Percentiles rank a stretch among this genome's conserved stretches.
Evolutionary conservation across 495 filamentous ascomycete genomes (phyloP).

Genomic region (Daldinia bambusicola): DNA sequence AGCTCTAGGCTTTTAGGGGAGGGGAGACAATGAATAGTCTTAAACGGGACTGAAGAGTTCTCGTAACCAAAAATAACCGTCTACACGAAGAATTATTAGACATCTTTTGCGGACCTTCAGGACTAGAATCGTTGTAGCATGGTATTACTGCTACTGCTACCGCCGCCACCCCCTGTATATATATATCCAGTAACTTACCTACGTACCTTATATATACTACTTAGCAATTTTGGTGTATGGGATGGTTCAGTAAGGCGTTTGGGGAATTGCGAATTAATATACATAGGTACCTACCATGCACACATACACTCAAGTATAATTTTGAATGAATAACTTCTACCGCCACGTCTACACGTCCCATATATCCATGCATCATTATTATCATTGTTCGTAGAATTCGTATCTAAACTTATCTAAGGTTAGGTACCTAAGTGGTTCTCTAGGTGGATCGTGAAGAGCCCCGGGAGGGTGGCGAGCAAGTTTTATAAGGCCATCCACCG

Average conservation of each 20-base stretch:
- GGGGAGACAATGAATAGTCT: conserved; percentile 21
- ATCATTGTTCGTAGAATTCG: no score
- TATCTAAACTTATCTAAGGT: no score
- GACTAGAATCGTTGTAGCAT: conserved; percentile 10
- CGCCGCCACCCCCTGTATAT: conserved; percentile 6
- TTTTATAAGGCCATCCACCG: neutral
- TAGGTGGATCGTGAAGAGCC: conserved; percentile 1
- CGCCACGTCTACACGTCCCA: no score
- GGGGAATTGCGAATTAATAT: conserved; percentile 30
- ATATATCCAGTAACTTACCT: neutral
- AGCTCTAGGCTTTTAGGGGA: conserved; percentile 31
- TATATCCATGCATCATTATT: no score
- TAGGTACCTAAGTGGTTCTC: no score
- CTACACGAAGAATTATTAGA: neutral
- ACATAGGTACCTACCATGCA: neutral
- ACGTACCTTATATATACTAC: no score
- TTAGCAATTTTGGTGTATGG: conserved; percentile 35
- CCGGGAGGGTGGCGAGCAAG: neutral
- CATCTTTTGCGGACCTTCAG: neutral
- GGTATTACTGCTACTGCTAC: neutral
- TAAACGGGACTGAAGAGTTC: conserved; percentile 8
- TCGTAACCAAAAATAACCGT: neutral
- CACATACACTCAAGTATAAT: neutral
- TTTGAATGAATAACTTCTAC: no score
- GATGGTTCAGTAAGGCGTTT: conserved; percentile 35